Conservation (phyloP, 306 rosid genomes). For the Citrullus amarus region DNA sequence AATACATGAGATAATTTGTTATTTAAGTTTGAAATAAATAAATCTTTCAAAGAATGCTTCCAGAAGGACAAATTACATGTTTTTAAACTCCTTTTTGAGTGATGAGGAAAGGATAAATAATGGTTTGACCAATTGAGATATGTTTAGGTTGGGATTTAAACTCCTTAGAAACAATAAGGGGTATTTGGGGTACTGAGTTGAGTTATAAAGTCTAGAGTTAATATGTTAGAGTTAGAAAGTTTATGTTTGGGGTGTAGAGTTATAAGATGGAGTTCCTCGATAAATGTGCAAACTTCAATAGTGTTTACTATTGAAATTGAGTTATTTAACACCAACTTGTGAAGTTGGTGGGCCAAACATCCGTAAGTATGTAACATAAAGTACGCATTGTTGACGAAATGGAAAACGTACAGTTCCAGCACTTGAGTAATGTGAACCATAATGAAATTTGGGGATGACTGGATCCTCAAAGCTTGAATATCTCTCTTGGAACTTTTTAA, state of each 20-base stretch:
- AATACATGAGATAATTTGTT: not conserved
- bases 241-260: too few species aligned
- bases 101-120: not conserved
- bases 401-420: constrained; percentile 81
- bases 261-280: too few species aligned
- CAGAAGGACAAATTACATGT: not conserved
- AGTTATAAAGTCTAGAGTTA: too few species aligned
- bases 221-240: too few species aligned
- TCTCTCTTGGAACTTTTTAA: constrained; percentile 82
- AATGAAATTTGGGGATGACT: constrained; percentile 86
- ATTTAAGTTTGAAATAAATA: not conserved
- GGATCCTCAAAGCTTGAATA: constrained; percentile 91
- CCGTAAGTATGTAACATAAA: not conserved
- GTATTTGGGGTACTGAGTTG: too few species aligned
- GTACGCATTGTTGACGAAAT: not conserved
- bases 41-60: not conserved
- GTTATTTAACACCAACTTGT: too few species aligned
- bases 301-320: too few species aligned
- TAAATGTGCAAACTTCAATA: too few species aligned
- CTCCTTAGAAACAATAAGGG: not conserved
- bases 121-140: not conserved
- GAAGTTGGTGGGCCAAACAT: too few species aligned
- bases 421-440: constrained; percentile 97
- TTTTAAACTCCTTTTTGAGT: not conserved
- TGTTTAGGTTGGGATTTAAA: not conserved